Evolutionary conservation across 257 asterid species (phyloP).

Genomic region (Solanum acaule): DNA sequence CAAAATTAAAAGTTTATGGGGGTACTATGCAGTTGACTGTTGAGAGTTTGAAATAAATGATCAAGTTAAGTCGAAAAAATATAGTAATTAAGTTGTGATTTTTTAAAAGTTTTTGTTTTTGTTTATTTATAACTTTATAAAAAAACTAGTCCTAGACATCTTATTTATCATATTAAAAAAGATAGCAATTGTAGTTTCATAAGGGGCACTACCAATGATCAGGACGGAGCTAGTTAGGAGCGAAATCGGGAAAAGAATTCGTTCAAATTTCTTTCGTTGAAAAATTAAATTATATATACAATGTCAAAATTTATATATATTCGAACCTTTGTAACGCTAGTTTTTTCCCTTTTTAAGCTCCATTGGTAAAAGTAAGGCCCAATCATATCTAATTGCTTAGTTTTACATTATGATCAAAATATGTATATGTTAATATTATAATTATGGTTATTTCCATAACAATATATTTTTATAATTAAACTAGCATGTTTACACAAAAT

Average conservation of each 20-base stretch:
- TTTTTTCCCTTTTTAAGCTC: background rate
- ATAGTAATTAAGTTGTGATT: background rate
- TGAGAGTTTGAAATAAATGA: background rate
- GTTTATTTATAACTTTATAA: background rate
- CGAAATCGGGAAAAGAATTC: rapidly evolving
- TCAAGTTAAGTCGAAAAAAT: background rate
- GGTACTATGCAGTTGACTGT: background rate
- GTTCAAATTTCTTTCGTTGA: too few species aligned
- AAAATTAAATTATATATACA: too few species aligned
- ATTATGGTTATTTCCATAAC: background rate
- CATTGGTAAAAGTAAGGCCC: background rate
- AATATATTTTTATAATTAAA: too few species aligned
- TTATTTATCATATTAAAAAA: background rate
- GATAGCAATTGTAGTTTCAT: background rate
- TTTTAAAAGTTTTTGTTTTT: background rate
- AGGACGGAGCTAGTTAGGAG: background rate
- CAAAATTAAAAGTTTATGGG: background rate
- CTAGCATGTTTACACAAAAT: background rate
- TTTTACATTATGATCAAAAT: background rate
- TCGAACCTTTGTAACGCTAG: background rate
- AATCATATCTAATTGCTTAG: background rate
- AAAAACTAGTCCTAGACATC: background rate
- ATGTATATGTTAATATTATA: background rate
- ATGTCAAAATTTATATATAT: too few species aligned
- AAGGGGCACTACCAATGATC: background rate